A percentile compares a stretch with the other conserved stretches of the same genome.
phyloP scores from a whole-genome alignment of 2,329 filamentous ascomycete species.

The Drechslerella coelobrocha region DNA sequence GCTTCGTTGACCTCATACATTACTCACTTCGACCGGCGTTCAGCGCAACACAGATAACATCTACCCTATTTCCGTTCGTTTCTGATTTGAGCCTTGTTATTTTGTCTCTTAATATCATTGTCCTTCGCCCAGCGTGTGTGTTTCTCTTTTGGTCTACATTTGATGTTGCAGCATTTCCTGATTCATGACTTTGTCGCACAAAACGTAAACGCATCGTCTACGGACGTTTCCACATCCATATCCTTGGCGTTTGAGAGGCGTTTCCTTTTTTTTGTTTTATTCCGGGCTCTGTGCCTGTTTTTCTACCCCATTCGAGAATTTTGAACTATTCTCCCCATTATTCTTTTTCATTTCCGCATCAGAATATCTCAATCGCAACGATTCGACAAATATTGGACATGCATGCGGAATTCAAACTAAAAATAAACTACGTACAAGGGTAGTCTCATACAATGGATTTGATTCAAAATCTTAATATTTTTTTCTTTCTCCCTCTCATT shows the following conservation, averaged over 20 bases:
- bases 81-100: slow-evolving; percentile 6
- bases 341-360: slow-evolving; percentile 2
- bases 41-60: not conserved
- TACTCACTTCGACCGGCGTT: not conserved
- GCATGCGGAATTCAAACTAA: not conserved
- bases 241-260: slow-evolving; percentile 41
- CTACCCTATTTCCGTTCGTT: slow-evolving; percentile 8
- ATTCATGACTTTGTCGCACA: slow-evolving; percentile 19
- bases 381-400: slow-evolving; percentile 10
- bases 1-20: not conserved
- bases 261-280: slow-evolving; percentile 20
- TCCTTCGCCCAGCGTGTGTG: slow-evolving; percentile 20
- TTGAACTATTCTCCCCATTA: slow-evolving; percentile 4
- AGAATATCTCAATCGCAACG: slow-evolving; percentile 15
- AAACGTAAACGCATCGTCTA: slow-evolving; percentile 50
- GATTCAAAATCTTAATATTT: too few relatives aligned
- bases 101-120: slow-evolving; percentile 4
- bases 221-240: slow-evolving; percentile 25
- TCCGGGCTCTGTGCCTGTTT: slow-evolving; percentile 22
- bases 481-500: too few relatives aligned
- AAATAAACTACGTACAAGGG: not conserved
- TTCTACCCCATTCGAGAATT: slow-evolving; percentile 9
- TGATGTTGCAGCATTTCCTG: slow-evolving; percentile 25
- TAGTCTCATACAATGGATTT: not conserved
- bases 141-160: slow-evolving; percentile 17